phyloP scores from a whole-genome alignment of 2,329 filamentous ascomycete species.

The Diaporthe aspalathi region DNA sequence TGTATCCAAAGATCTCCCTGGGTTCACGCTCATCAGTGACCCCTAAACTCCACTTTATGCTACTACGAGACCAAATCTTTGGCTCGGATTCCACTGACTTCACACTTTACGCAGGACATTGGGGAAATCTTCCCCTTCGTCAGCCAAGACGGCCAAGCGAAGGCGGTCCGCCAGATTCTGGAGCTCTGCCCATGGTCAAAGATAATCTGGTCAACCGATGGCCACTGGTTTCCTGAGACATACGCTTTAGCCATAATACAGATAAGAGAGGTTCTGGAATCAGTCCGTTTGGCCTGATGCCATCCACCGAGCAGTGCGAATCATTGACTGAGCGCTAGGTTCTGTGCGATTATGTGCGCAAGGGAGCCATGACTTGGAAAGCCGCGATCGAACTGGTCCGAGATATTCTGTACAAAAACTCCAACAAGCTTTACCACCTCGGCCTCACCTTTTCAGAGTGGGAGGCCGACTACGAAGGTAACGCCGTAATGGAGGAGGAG shows the following conservation, averaged over 20 bases:
- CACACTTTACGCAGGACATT: constrained; percentile 64
- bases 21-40: neutral
- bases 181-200: constrained; percentile 82
- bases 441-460: constrained; percentile 55
- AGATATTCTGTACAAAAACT: constrained; percentile 80
- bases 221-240: constrained; percentile 82
- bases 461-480: constrained; percentile 41
- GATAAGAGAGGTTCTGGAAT: constrained; percentile 76
- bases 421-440: constrained; percentile 79
- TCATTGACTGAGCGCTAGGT: constrained; percentile 57
- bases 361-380: constrained; percentile 67
- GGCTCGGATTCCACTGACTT: neutral
- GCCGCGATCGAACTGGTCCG: constrained; percentile 74
- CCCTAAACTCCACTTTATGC: no score
- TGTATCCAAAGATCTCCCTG: no score
- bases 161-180: constrained; percentile 76
- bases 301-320: neutral
- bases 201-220: constrained; percentile 83
- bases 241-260: constrained; percentile 79
- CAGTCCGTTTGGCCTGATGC: constrained; percentile 56
- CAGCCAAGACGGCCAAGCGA: constrained; percentile 80
- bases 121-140: constrained; percentile 85
- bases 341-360: constrained; percentile 73
- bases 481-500: constrained; percentile 35
- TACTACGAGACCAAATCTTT: neutral